Percentiles rank a stretch among this genome's conserved stretches.
These are phyloP conservation scores for Pythium aphanidermatum DNA, from an alignment of 352 stramenopile genomes.

Conservation along the genomic window DNA sequence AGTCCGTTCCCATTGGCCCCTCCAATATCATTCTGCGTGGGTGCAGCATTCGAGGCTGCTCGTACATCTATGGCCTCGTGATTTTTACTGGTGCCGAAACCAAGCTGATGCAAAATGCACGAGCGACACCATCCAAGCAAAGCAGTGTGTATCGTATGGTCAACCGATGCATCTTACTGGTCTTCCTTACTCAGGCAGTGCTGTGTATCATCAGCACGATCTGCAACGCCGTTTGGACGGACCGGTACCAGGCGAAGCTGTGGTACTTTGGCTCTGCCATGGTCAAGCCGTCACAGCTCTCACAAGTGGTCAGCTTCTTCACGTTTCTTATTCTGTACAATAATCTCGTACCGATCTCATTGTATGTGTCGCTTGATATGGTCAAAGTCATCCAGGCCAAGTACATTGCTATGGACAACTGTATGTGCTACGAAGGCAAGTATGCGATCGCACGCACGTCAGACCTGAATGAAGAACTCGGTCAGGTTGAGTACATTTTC, in stretches of 20 bases:
- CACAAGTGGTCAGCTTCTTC: constrained; percentile 81
- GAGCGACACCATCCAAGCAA: constrained; percentile 58
- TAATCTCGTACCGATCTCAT: constrained; percentile 96
- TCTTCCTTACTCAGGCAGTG: constrained; percentile 54
- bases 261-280: constrained; percentile 44
- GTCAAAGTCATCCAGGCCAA: constrained; percentile 85
- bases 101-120: constrained; percentile 80
- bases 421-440: constrained; percentile 86
- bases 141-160: constrained; percentile 68
- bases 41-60: constrained; percentile 50
- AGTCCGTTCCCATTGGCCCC: constrained; percentile 39
- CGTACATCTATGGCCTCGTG: constrained; percentile 67
- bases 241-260: constrained; percentile 25
- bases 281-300: constrained; percentile 5
- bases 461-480: constrained; percentile 91
- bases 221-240: constrained; percentile 41
- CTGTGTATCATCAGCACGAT: constrained; percentile 67
- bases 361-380: constrained; percentile 97
- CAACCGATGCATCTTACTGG: constrained; percentile 62
- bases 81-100: constrained; percentile 90
- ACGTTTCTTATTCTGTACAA: constrained; percentile 96
- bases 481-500: constrained; percentile 97
- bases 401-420: constrained; percentile 47
- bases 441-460: constrained; percentile 80
- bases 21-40: constrained; percentile 85